Evolutionary conservation across 495 filamentous ascomycete genomes (phyloP), one percentile per base, ranked within the genome.

Genomic region (Filosporella fistucella): DNA sequence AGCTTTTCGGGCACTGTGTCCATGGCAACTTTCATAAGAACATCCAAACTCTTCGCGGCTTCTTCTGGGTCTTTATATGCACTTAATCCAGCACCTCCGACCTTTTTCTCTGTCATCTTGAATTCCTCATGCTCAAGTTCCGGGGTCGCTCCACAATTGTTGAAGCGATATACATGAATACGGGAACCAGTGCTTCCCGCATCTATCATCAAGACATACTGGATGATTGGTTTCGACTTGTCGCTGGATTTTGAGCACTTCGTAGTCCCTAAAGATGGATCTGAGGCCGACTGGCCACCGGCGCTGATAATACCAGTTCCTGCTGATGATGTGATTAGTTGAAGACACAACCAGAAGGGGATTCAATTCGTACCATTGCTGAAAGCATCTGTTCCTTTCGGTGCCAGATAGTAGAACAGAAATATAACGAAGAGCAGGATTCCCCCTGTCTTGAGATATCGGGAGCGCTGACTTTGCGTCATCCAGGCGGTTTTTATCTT

Each of bases 121-220:
- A 98, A 98, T 17, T 84, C 74, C 62, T 98, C 93, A 57, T 81
- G 71, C 62, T 98, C 93, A 14, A 98, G 76, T 68, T 97, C 93
- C n/a, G 93, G 93, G 17, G 91, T 90, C 28, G 84, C 64, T 42
- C 90, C 94, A 70, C 93, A 98, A 72, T 97, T 98, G 72, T 96
- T 98, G 79, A 98, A 98, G 50, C 85, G 84, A 71, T 96, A 98
- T 45, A 97, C 91, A 68, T 98, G 93, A 61, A 98, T 96, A 45
- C 93, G 87, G 50, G 93, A 97, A 48, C 93, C 93, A 32, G 91
- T 96, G 68, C 91, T 96, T 45, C 93, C 93, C 29, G 93, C 93
- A 72, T 98, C 93, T 60, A 98, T 89, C 93, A 98, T 97, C 55
- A 95, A 77, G 47, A 89, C 93, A 74, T 96, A 97, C 60, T 98